Evolutionary conservation across 1,139 yeast genomes (phyloP), one percentile per base, ranked within the genome.

Genomic region (Torulaspora globosa): DNA sequence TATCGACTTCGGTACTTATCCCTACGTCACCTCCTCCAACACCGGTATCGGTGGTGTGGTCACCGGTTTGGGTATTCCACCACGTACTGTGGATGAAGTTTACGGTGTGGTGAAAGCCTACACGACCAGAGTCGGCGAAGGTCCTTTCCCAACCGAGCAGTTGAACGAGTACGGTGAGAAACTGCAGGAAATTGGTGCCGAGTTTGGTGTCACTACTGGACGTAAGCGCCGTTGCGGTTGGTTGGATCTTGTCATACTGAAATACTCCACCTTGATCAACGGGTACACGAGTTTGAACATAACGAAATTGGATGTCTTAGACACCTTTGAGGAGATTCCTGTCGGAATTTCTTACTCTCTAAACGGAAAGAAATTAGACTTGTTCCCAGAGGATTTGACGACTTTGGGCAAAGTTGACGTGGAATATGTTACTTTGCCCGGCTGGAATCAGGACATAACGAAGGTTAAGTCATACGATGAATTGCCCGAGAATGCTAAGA

Each of bases 211-310:
- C 56, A 92, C 99, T 57, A 92, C 99, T 36, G 98, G 99, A 56
- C 85, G 99, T 75, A 90, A 90, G 79, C 86, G 99, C 75, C 84
- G 99, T 73, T 94, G 98, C 70, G 99, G 99, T 46, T 92, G 99
- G 99, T 80, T 92, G 63, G 99, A 92, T 70, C 76, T 94, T 60
- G 98, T 92, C 28, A 96, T 94, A 33, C 75, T 92, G 70, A 86
- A 84, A 69, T 92, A 92, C 72, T 89, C 97, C 37, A 80, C 87
- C 50, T 70, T 82, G 65, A 88, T 92, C 69, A 92, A 92, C 65
- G 98, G 98, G 46, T 92, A 90, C 76, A 92, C 98, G 33, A 78
- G 86, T 47, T 78, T 92, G 66, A 92, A 92, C 75, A 83, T 94
- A 66, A 92, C 98, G 60, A 94, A 92, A 70, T 79, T 92, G 63